Evolutionary conservation across 2,329 filamentous ascomycete genomes (phyloP).

Genomic region (Beauveria australis): DNA sequence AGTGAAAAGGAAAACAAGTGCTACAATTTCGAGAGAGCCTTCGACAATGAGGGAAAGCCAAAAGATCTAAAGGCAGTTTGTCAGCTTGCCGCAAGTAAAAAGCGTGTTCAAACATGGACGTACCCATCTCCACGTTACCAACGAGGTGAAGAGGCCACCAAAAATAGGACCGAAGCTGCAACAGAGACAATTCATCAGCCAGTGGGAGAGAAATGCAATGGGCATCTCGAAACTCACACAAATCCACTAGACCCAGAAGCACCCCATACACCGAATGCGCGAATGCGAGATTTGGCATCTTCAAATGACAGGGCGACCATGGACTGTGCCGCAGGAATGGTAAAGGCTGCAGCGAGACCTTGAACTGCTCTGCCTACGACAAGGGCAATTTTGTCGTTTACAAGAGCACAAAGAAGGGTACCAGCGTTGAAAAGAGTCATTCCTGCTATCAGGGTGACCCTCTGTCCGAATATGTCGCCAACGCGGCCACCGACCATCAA

Average conservation of each 20-base stretch:
- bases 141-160: slow-evolving; percentile 11
- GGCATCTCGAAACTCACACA: neutral
- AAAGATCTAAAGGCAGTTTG: slow-evolving; percentile 2
- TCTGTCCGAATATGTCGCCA: slow-evolving; percentile 13
- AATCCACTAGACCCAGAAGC: slow-evolving; percentile 12
- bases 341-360: slow-evolving; percentile 11
- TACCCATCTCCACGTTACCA: slow-evolving; percentile 12
- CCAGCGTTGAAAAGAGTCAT: slow-evolving; percentile 10
- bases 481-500: slow-evolving; percentile 11
- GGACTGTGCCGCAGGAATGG: slow-evolving; percentile 12
- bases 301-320: slow-evolving; percentile 11
- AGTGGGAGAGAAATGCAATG: too few relatives aligned
- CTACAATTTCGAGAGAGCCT: slow-evolving; percentile 8
- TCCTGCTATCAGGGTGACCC: slow-evolving; percentile 4
- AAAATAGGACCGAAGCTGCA: slow-evolving; percentile 12
- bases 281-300: slow-evolving; percentile 6
- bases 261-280: slow-evolving; percentile 12
- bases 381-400: slow-evolving; percentile 3
- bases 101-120: neutral
- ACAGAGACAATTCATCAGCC: neutral
- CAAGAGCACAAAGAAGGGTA: slow-evolving; percentile 8
- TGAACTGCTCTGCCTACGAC: slow-evolving; percentile 10
- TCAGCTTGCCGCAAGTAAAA: neutral
- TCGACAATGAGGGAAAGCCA: slow-evolving; percentile 11
- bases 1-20: slow-evolving; percentile 7